A percentile compares a stretch with the other conserved stretches of the same genome.
These are phyloP conservation scores for Leccinum imitatum DNA, from an alignment of 768 basidiomycete species.

Conservation along the genomic window DNA sequence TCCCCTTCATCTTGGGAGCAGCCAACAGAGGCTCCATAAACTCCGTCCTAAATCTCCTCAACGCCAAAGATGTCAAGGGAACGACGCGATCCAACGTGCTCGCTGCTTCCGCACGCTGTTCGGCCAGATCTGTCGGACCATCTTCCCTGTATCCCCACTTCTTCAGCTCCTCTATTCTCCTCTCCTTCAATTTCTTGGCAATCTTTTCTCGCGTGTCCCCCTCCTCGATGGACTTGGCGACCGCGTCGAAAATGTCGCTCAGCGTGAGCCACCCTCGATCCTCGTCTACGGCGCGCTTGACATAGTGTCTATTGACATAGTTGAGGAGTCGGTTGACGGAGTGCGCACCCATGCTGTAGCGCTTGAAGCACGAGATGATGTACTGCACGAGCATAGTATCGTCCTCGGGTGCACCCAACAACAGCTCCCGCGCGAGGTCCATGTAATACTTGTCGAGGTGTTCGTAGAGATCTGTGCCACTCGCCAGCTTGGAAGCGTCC, in stretches of 20 bases:
- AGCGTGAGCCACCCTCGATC: slow-evolving; percentile 77
- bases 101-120: slow-evolving; percentile 73
- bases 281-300: slow-evolving; percentile 75
- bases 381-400: slow-evolving; percentile 67
- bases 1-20: slow-evolving; percentile 60
- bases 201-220: slow-evolving; percentile 61
- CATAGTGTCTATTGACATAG: slow-evolving; percentile 70
- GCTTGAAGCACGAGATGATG: slow-evolving; percentile 68
- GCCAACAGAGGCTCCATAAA: slow-evolving; percentile 68
- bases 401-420: slow-evolving; percentile 64
- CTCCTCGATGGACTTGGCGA: slow-evolving; percentile 51
- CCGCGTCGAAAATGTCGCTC: slow-evolving; percentile 60
- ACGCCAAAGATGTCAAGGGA: slow-evolving; percentile 60
- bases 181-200: slow-evolving; percentile 56
- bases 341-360: slow-evolving; percentile 65
- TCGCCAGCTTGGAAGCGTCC: slow-evolving; percentile 33
- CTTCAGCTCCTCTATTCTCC: slow-evolving; percentile 53
- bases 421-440: slow-evolving; percentile 57
- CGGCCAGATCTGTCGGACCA: slow-evolving; percentile 52
- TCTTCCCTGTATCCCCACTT: slow-evolving; percentile 69
- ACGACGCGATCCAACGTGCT: slow-evolving; percentile 67
- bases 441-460: slow-evolving; percentile 72
- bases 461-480: slow-evolving; percentile 69
- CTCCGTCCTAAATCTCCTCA: slow-evolving; percentile 70
- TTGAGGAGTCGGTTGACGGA: slow-evolving; percentile 72